Base-by-base conservation (phyloP, 75 land plant species). In the Pinus tabuliformis region DNA sequence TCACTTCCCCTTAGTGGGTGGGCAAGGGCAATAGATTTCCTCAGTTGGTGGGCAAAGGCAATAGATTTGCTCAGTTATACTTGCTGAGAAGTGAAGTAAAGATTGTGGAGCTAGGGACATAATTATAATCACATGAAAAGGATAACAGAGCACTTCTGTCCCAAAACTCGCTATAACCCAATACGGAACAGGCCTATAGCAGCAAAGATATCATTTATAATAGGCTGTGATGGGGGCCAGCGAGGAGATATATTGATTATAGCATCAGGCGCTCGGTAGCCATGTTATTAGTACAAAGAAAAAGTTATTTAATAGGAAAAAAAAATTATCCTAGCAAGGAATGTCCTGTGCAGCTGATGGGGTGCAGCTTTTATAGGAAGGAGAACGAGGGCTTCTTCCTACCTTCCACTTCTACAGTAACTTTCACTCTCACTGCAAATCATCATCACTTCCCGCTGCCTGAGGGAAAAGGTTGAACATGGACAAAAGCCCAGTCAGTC, bases 1-100 rank as follows among this genome's bases (percentile, higher is more conserved):
- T 49, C 54, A 49, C 12, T 9, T 49, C 54, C 9, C 54, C 54
- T 49, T 9, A 49, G 52, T 49, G 52, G 54, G 54, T 49, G 49
- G 49, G 49, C 49, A 6, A 49, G 54, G 11, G 54, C 54, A 49
- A 49, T 49, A 49, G 11, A 49, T 49, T 49, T 30, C 24, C 72
- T 39, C 2, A 42, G 72, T 68, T 42, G 72, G 54, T 20, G 42
- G 72, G 36, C 49, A 39, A 42, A 3, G 22, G 72, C 72, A 42
- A 68, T 68, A 68, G 72, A 68, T 68, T 68, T 68, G 49, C 42
- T 42, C 45, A 64, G 68, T 64, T 42, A 6, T 36, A 12, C 49
- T 68, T 68, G 72, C 72, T 68, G 72, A 68, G 72, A 68, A 36
- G 70, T 16, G 70, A 66, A 68, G 72, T 68, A 68, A 42, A 39